These are phyloP conservation scores for Quercus cerris DNA, from an alignment of 306 rosid genomes.

Conservation along the genomic window DNA sequence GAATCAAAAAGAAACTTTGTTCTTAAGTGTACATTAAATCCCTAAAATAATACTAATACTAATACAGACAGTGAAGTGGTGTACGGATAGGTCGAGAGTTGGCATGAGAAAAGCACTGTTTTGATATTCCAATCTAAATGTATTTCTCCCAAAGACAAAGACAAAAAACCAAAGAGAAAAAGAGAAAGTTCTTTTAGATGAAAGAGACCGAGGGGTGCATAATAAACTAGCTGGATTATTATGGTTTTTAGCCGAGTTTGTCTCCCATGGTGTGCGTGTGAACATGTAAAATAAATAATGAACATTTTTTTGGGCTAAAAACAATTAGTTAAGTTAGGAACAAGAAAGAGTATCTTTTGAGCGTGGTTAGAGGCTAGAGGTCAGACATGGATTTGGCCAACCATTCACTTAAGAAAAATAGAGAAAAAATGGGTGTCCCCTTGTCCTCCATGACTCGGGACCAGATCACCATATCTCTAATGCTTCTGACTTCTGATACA, in stretches of 20 bases:
- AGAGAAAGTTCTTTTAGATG: too few relatives aligned
- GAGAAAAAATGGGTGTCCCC: conserved; percentile 4
- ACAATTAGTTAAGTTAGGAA: conserved; percentile 4
- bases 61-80: too few relatives aligned
- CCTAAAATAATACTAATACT: too few relatives aligned
- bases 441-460: conserved; percentile 6
- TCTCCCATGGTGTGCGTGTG: neutral
- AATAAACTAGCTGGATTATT: neutral
- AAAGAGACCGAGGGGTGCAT: too few relatives aligned
- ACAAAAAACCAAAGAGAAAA: too few relatives aligned
- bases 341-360: conserved; percentile 1
- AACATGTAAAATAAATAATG: neutral
- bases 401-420: conserved; percentile 23
- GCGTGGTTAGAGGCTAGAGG: conserved; percentile 32
- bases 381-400: conserved; percentile 41
- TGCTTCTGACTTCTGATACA: neutral
- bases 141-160: too few relatives aligned
- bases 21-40: too few relatives aligned
- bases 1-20: too few relatives aligned
- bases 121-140: too few relatives aligned
- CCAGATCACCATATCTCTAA: neutral
- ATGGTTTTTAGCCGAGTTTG: neutral
- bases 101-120: too few relatives aligned
- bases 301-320: neutral
- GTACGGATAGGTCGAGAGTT: too few relatives aligned